Conservation (phyloP, 2,329 filamentous ascomycete genomes). For the Aspergillus transmontanensis region DNA sequence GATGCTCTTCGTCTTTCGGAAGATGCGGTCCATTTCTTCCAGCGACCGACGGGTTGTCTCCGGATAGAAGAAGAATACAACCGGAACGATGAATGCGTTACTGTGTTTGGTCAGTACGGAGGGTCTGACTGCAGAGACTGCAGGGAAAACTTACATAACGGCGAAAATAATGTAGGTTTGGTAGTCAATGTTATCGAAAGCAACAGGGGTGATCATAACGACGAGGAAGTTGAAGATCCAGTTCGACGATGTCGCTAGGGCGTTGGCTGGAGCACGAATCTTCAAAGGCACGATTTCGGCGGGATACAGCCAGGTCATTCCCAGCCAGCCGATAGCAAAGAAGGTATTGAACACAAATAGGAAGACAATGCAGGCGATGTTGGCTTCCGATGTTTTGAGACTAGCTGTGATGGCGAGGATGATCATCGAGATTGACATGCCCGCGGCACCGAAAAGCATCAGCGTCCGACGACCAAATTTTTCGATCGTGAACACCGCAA, state of each 20-base stretch:
- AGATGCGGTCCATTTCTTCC: slow-evolving; percentile 72
- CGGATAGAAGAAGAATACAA: slow-evolving; percentile 64
- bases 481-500: slow-evolving; percentile 55
- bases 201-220: slow-evolving; percentile 67
- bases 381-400: slow-evolving; percentile 23
- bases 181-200: slow-evolving; percentile 56
- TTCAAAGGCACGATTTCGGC: slow-evolving; percentile 57
- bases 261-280: slow-evolving; percentile 65
- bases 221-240: slow-evolving; percentile 67
- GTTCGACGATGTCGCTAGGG: slow-evolving; percentile 63
- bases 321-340: slow-evolving; percentile 67
- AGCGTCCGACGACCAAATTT: slow-evolving; percentile 62
- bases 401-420: slow-evolving; percentile 48
- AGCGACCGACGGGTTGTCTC: slow-evolving; percentile 62
- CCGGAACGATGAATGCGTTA: slow-evolving; percentile 58
- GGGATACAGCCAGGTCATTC: slow-evolving; percentile 59
- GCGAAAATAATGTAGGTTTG: slow-evolving; percentile 54
- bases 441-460: slow-evolving; percentile 70
- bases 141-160: slow-evolving; percentile 46
- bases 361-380: slow-evolving; percentile 35
- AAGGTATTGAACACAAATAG: slow-evolving; percentile 70
- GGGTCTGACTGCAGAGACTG: neutral
- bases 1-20: slow-evolving; percentile 56
- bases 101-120: slow-evolving; percentile 27
- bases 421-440: slow-evolving; percentile 68